Conservation (phyloP, 2,329 filamentous ascomycete species). For the Corniculantispora saksenae region DNA sequence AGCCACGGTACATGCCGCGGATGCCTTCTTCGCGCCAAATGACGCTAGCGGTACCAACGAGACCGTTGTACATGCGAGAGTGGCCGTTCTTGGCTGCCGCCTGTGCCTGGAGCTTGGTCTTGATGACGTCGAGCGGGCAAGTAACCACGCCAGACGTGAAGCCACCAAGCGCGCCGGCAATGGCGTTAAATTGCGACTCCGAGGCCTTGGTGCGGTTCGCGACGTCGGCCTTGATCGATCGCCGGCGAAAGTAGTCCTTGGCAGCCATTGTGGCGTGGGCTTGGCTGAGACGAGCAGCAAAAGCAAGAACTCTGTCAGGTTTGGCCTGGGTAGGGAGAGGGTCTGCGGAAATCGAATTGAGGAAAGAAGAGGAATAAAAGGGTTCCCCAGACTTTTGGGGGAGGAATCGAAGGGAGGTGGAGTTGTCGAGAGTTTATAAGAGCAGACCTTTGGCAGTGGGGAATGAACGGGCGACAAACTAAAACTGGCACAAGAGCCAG, state of each 20-base stretch:
- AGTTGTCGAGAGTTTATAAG: neutral
- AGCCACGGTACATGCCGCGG: conserved; percentile 85
- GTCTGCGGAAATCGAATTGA: neutral
- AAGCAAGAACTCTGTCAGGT: neutral
- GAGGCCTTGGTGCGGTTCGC: conserved; percentile 49
- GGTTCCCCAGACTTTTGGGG: neutral
- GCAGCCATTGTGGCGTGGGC: conserved; percentile 38
- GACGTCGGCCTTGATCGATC: conserved; percentile 47
- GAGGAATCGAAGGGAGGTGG: neutral
- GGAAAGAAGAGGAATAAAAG: neutral
- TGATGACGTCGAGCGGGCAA: conserved; percentile 97
- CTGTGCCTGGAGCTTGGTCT: conserved; percentile 96
- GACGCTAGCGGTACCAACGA: conserved; percentile 79
- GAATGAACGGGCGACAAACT: neutral
- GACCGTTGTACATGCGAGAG: conserved; percentile 74
- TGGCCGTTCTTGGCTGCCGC: conserved; percentile 56
- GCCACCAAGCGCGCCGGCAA: conserved; percentile 85
- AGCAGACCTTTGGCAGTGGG: neutral
- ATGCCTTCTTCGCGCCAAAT: conserved; percentile 90
- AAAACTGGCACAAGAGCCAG: neutral
- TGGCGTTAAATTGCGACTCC: conserved; percentile 72
- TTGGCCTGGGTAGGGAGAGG: neutral
- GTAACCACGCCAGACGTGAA: conserved; percentile 93
- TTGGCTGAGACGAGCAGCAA: too few relatives aligned
- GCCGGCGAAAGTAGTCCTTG: conserved; percentile 46